Base-by-base conservation (phyloP, 805 yeast genomes). In the Lachancea mirantina region DNA sequence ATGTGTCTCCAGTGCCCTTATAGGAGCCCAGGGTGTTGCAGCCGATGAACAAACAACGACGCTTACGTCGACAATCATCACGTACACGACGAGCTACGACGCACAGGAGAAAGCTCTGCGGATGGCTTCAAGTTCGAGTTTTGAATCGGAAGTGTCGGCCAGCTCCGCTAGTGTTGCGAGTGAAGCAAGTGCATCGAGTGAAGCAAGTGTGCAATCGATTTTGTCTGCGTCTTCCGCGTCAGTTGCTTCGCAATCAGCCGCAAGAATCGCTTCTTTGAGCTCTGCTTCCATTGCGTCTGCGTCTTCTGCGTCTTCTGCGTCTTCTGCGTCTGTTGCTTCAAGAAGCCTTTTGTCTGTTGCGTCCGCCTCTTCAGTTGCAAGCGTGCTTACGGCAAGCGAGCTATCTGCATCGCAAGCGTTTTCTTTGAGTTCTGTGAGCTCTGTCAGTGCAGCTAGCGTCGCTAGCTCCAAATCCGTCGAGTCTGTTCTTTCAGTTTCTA, bases 141-240 rank as follows among this genome's bases (percentile, higher is more conserved):
- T 44, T 26, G 52, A 21, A 4, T 31, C 40, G 10, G 42, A 57
- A 14, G 41, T 49, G 14, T 40, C 40, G 11, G 42, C 40, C 18
- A 39, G 40, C 9, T 39, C 42, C 19, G 47, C 42, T 16, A 42
- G 41, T 18, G 40, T 46, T 18, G 48, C 41, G 16, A 43, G 40
- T 15, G 38, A 45, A 19, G 48, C 49, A 16, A 32, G 41, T 11
- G 35, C 45, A 10, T 51, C 46, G 25, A 46, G 49, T 6, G n/a
- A n/a, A n/a, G 49, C 57, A 8, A 49, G 60, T 19, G 51, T 52
- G 11, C 37, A 49, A 16, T 44, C 40, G 10, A 40, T 47, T 14
- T 40, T 49, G 2, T 53, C 46, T 8, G 55, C 58, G 13, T 49
- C 61, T 16, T 39, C 49, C 23, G 45, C 43, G 16, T 32, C 40